These are phyloP conservation scores for Kazachstania sp. DNA, from an alignment of 1,139 yeast genomes.

Conservation along the genomic window DNA sequence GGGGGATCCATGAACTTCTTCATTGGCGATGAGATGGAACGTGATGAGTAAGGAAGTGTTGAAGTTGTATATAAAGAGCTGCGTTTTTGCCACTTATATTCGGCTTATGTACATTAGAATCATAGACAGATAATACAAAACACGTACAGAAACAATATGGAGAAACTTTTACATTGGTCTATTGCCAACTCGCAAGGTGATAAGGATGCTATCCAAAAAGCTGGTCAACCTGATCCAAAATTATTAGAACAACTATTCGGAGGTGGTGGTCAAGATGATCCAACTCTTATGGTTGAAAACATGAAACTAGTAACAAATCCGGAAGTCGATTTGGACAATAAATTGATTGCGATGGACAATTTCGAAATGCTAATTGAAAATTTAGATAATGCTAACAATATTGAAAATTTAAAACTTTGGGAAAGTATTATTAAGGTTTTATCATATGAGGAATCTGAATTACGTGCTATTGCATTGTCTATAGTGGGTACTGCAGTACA, in stretches of 20 bases:
- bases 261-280: constrained; percentile 66
- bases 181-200: constrained; percentile 68
- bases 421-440: constrained; percentile 49
- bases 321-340: constrained; percentile 53
- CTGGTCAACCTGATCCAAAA: constrained; percentile 70
- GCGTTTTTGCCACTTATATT: too few species aligned
- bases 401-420: constrained; percentile 81
- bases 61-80: too few species aligned
- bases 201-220: constrained; percentile 49
- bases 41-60: too few species aligned
- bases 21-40: too few species aligned
- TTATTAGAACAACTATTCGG: constrained; percentile 73
- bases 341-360: constrained; percentile 75
- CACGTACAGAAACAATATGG: constrained; percentile 49
- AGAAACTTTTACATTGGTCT: constrained; percentile 86
- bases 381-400: constrained; percentile 88
- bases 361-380: constrained; percentile 92
- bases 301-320: constrained; percentile 54
- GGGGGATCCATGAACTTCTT: too few species aligned
- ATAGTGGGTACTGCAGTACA: constrained; percentile 89
- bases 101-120: too few species aligned
- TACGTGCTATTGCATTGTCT: constrained; percentile 57
- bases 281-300: constrained; percentile 71
- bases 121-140: background rate
- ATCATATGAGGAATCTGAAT: constrained; percentile 36